Evolutionary conservation across 805 yeast genomes (phyloP).

Genomic region (Candida boleticola): DNA sequence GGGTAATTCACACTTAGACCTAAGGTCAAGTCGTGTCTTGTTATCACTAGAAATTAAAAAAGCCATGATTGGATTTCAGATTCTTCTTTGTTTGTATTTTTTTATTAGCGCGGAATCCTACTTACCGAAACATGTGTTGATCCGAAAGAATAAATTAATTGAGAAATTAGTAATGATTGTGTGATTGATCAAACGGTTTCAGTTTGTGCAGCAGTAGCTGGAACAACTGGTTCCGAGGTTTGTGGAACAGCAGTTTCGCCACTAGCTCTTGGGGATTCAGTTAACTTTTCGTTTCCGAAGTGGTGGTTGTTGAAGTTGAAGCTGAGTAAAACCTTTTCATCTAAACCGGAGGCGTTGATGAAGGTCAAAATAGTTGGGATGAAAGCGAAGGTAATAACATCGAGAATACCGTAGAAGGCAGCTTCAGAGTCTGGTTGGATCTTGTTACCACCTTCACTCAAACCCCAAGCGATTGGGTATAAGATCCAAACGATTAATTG

Average conservation of each 20-base stretch:
- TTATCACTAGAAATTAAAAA: too few relatives aligned
- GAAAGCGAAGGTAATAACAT: constrained; percentile 43
- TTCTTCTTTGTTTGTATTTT: too few relatives aligned
- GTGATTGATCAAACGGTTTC: constrained; percentile 4
- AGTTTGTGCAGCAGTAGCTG: constrained; percentile 1
- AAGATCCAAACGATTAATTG: constrained; percentile 45
- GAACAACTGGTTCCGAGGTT: constrained; percentile 7
- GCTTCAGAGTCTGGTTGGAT: constrained; percentile 59
- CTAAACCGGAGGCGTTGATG: constrained; percentile 20
- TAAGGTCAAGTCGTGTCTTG: too few relatives aligned
- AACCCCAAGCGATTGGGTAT: constrained; percentile 50
- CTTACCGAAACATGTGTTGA: too few relatives aligned
- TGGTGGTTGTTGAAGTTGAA: constrained; percentile 9
- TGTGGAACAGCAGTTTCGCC: constrained; percentile 43
- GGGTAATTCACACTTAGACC: too few relatives aligned
- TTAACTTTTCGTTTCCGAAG: constrained; percentile 18
- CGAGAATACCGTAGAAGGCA: constrained; percentile 59
- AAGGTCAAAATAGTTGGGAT: constrained; percentile 39
- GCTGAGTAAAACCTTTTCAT: constrained; percentile 26
- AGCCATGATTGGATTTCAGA: too few relatives aligned
- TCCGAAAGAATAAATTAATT: too few relatives aligned
- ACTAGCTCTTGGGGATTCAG: constrained; percentile 39
- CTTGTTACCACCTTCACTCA: constrained; percentile 62
- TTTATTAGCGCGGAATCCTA: too few relatives aligned
- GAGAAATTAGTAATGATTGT: too few relatives aligned